Evolutionary conservation across 106 monocot genomes (phyloP), one percentile per base, ranked within the genome.

Genomic region (Triglochin maritima): DNA sequence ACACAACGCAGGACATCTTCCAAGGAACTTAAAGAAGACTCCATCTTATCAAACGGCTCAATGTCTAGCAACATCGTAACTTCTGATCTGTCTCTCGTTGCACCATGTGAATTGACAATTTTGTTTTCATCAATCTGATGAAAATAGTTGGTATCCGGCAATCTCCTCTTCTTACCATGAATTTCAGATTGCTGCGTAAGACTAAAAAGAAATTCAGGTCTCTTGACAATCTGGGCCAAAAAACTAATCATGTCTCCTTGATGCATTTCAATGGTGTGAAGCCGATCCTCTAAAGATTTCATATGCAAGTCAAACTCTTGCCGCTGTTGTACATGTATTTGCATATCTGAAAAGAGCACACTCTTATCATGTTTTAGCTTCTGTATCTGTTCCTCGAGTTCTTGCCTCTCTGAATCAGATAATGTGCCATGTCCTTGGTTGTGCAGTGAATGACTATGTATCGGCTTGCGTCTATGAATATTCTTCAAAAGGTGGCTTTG

Each of bases 1-100:
- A 82, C 90, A 57, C 66, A 72, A 17, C 60, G 83, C 44, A 96
- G 81, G 14, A 96, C 76, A 46, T 56, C 79, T 64, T 96, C 95
- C 74, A 96, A 80, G 4, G 83, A 85, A 71, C 75, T 78, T 65
- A 96, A 80, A 13, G 90, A 85, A 46, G 87, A 85, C 59, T 96
- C 90, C 81, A 96, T 88, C 81, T 78, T 90, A 16, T 86, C 85
- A 69, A 90, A 84, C 61, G 87, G 81, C 46, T 95, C 90, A 0
- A 75, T 63, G 62, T 81, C 77, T 4, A 50, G 52, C 12, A 17
- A 75, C 55, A 46, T 62, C 9, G 16, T 29, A 45, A 16, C 6
- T 12, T 71, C 80, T 41, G 63, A 9, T 44, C 63, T 70, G 7
- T 81, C 78, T 49, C 12, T 50, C 5, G 46, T 62, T 15, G 49